Base-by-base conservation (phyloP, 1,284 basidiomycete species). In the Schizophyllum amplum region DNA sequence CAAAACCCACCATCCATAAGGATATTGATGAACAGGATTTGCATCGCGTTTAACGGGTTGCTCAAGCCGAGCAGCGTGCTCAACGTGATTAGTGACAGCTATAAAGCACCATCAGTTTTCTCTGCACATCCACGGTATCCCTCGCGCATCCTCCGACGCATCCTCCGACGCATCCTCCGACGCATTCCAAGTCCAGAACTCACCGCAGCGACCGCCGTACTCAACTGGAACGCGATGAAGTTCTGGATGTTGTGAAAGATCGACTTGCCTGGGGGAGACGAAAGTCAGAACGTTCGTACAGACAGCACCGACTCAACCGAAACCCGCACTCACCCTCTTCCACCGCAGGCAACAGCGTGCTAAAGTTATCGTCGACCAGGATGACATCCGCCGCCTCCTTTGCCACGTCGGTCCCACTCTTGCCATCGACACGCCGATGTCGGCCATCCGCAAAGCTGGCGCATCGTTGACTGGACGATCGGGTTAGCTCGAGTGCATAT, bases 231-330 rank as follows among this genome's bases (percentile, higher is more conserved):
- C 42, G 90, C 84, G 53, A 98, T 75, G 78, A 99, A 98, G 71
- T 98, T 98, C 69, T 98, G 95, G 66, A 98, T 97, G 67, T 99
- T 98, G 75, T 96, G 93, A 72, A 98, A 99, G 66, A 98, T 98
- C 4, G 91, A 91, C 84, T 98, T 96, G 57, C 92, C 88, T 90
- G 62, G 0, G 42, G n/a, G n/a, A 59, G 33, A 56, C 54, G 52
- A 47, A 24, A 24, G 47, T 59, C 24, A 59, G 50, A 53, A 7
- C 33, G 22, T 25, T 20, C 4, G 20, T 42, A 13, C 4, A 1
- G 22, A 48, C 9, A 27, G 49, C 58, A 25, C 47, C 47, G 3
- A 9, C 46, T 53, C 46, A 47, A 17, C 51, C 20, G 17, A 4
- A 42, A 55, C 47, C 7, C 33, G 17, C 33, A 68, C 75, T 53